These are phyloP conservation scores for Alternaria infectoria DNA, from an alignment of 2,329 filamentous ascomycete genomes.

Conservation along the genomic window DNA sequence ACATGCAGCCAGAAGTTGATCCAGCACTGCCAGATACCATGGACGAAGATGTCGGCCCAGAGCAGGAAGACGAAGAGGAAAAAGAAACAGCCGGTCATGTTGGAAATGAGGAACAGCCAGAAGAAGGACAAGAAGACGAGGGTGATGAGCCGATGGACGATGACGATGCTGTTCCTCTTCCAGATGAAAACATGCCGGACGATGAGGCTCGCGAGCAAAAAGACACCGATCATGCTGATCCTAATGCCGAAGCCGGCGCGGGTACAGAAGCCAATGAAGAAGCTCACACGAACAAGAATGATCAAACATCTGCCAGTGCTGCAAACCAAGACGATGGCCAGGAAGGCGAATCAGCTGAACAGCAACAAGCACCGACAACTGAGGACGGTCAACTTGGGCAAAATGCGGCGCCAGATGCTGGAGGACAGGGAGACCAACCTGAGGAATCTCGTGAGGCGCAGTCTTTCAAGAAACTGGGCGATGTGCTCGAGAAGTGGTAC, in stretches of 20 bases:
- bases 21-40: conserved; percentile 38
- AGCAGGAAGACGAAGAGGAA: conserved; percentile 44
- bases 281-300: conserved; percentile 61
- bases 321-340: conserved; percentile 70
- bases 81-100: conserved; percentile 44
- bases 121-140: conserved; percentile 55
- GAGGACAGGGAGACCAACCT: conserved; percentile 45
- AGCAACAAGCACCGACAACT: conserved; percentile 68
- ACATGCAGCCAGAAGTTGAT: conserved; percentile 40
- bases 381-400: conserved; percentile 62
- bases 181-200: conserved; percentile 60
- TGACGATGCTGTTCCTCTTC: conserved; percentile 44
- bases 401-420: conserved; percentile 43
- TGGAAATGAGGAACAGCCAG: conserved; percentile 51
- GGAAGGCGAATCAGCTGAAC: conserved; percentile 68
- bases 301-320: conserved; percentile 63
- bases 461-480: conserved; percentile 92
- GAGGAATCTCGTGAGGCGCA: conserved; percentile 60
- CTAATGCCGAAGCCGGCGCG: conserved; percentile 65
- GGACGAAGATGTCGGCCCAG: conserved; percentile 41
- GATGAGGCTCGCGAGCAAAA: conserved; percentile 55
- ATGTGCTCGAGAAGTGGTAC: conserved; percentile 92
- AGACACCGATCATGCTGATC: conserved; percentile 58
- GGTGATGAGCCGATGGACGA: conserved; percentile 56
- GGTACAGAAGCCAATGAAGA: conserved; percentile 69